Evolutionary conservation across 164 flowering plant genomes (phyloP).

Genomic region (Houttuynia cordata): DNA sequence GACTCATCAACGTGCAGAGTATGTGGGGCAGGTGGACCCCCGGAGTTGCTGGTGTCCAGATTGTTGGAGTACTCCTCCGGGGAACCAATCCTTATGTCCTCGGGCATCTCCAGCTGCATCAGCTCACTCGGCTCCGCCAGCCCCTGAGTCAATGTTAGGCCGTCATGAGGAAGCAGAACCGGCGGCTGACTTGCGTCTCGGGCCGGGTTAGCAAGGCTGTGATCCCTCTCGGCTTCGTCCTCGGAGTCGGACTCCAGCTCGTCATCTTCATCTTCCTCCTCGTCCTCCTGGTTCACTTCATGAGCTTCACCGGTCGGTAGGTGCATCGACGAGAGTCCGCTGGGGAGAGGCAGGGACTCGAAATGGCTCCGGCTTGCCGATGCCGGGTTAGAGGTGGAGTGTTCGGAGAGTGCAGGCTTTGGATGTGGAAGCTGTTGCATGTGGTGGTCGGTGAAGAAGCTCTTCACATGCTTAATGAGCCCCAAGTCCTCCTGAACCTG

Average conservation of each 20-base stretch:
- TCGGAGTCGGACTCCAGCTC: conserved; percentile 46
- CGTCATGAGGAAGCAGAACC: conserved; percentile 4
- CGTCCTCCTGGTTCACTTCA: conserved; percentile 16
- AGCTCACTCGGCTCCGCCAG: conserved; percentile 50
- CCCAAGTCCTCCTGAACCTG: conserved; percentile 67
- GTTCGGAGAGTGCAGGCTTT: conserved; percentile 86
- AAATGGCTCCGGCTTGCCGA: conserved; percentile 29
- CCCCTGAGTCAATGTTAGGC: background rate
- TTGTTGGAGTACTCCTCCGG: conserved; percentile 72
- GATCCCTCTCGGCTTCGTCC: conserved; percentile 22
- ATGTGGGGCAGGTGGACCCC: conserved; percentile 6
- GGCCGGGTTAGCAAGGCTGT: background rate
- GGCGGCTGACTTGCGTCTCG: background rate
- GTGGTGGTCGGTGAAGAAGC: conserved; percentile 45
- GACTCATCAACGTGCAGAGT: conserved; percentile 23
- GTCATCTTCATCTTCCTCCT: conserved; percentile 30
- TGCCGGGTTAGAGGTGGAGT: conserved; percentile 78
- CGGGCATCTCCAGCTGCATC: conserved; percentile 75
- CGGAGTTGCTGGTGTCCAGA: conserved; percentile 39
- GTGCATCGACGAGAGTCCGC: conserved; percentile 14
- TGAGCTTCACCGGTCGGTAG: background rate
- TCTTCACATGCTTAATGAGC: conserved; percentile 44
- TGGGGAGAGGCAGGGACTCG: conserved; percentile 24
- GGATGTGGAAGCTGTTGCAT: conserved; percentile 23
- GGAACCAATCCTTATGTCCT: conserved; percentile 69